Evolutionary conservation across 2,329 filamentous ascomycete genomes (phyloP).

Genomic region (Fusarium liriodendri): DNA sequence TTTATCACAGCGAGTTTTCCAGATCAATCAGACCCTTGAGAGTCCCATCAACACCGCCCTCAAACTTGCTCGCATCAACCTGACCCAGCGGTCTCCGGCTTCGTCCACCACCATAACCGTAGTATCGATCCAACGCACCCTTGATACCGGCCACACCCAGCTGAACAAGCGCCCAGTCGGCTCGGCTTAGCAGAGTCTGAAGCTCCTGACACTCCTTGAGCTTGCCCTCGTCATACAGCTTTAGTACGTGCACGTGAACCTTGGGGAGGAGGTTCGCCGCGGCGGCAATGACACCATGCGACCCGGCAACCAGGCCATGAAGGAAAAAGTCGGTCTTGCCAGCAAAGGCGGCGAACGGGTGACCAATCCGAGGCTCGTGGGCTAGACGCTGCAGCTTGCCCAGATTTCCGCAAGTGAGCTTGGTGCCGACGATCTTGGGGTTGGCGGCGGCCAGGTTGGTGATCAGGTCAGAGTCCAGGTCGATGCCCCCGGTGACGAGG

Average conservation of each 20-base stretch:
- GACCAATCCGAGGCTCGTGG: slow-evolving; percentile 40
- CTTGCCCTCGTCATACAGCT: slow-evolving; percentile 69
- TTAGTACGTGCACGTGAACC: slow-evolving; percentile 70
- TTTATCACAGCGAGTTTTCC: slow-evolving; percentile 14
- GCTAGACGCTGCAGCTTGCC: slow-evolving; percentile 63
- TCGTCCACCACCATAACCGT: slow-evolving; percentile 65
- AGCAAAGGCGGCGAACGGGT: slow-evolving; percentile 73
- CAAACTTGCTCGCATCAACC: slow-evolving; percentile 18
- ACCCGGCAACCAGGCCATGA: slow-evolving; percentile 75
- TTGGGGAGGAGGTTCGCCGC: slow-evolving; percentile 77
- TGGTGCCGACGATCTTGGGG: slow-evolving; percentile 71
- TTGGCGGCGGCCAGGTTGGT: slow-evolving; percentile 2
- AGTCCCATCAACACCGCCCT: slow-evolving; percentile 10
- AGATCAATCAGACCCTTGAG: slow-evolving; percentile 19
- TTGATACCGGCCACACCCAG: slow-evolving; percentile 77
- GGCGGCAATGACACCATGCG: slow-evolving; percentile 77
- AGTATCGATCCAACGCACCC: slow-evolving; percentile 69
- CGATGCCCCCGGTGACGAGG: slow-evolving; percentile 66
- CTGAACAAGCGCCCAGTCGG: slow-evolving; percentile 78
- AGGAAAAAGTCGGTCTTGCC: slow-evolving; percentile 80
- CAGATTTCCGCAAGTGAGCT: slow-evolving; percentile 72
- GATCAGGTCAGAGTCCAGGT: slow-evolving; percentile 64
- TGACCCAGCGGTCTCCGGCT: slow-evolving; percentile 19
- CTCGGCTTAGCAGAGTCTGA: slow-evolving; percentile 72
- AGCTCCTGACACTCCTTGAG: slow-evolving; percentile 68